Conservation (phyloP, 75 land plant species). For the Azolla pinnata region DNA sequence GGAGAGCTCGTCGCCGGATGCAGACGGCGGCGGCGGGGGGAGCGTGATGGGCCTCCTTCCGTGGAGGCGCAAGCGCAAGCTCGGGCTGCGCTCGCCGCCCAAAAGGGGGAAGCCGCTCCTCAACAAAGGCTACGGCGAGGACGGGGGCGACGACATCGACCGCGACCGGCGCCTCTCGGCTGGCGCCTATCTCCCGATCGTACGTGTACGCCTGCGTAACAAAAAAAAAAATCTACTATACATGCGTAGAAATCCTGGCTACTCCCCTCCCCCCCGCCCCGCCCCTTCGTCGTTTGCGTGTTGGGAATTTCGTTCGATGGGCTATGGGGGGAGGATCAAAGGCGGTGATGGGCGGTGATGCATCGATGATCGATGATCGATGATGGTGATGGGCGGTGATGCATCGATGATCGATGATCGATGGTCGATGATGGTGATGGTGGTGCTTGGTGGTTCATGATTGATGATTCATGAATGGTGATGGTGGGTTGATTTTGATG, state of each 20-base stretch:
- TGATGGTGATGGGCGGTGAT: neutral
- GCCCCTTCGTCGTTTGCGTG: neutral
- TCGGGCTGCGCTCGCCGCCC: conserved; percentile 19
- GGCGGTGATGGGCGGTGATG: neutral
- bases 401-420: neutral
- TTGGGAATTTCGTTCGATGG: neutral
- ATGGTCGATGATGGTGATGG: neutral
- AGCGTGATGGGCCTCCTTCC: conserved; percentile 19
- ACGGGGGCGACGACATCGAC: conserved; percentile 35
- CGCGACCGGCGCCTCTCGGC: conserved; percentile 28
- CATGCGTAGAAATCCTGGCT: too few species aligned
- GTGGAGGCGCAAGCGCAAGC: conserved; percentile 24
- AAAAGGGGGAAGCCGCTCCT: conserved; percentile 27
- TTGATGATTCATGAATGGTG: too few species aligned
- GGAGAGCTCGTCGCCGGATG: too few species aligned
- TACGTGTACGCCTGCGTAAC: conserved; percentile 1
- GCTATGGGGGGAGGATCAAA: neutral
- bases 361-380: neutral
- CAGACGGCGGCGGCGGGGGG: too few species aligned
- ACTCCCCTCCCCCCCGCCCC: too few species aligned
- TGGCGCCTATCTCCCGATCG: neutral
- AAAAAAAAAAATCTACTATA: neutral
- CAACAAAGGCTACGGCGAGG: conserved; percentile 29
- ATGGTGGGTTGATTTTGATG: too few species aligned
- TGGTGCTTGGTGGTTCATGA: too few species aligned